These are phyloP conservation scores for Schwanniomyces pseudopolymorphus DNA, from an alignment of 805 yeast genomes.

Conservation along the genomic window DNA sequence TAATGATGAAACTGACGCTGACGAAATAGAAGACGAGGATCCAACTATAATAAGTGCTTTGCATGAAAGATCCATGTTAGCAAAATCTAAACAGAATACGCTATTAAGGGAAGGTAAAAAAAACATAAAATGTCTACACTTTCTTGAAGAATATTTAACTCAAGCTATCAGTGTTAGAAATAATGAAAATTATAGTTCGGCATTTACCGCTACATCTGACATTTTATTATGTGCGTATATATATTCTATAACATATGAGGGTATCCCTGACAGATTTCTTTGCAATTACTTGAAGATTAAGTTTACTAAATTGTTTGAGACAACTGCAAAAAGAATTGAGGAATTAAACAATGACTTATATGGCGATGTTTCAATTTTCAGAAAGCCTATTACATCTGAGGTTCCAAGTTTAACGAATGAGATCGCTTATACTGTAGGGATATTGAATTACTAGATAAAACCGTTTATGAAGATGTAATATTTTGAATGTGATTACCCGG, in stretches of 20 bases:
- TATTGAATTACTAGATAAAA: conserved; percentile 7
- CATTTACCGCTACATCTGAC: conserved; percentile 27
- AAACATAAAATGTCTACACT: conserved; percentile 29
- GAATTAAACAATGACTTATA: conserved; percentile 3
- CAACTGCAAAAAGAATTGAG: conserved; percentile 2
- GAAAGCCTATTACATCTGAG: conserved; percentile 26
- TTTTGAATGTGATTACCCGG: not conserved
- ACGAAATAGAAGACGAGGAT: conserved; percentile 17
- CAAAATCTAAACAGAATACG: conserved; percentile 31
- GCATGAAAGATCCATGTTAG: conserved; percentile 36
- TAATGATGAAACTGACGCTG: conserved; percentile 15
- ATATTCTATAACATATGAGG: conserved; percentile 24
- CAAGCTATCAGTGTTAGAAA: conserved; percentile 14
- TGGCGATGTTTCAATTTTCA: conserved; percentile 8
- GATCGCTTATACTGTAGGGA: conserved; percentile 16
- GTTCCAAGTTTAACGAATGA: conserved; percentile 39
- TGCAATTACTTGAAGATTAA: conserved; percentile 28
- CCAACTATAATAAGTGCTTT: conserved; percentile 33
- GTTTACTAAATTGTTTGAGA: conserved; percentile 24
- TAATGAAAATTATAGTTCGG: conserved; percentile 9
- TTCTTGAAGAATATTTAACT: conserved; percentile 20
- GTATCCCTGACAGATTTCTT: conserved; percentile 44
- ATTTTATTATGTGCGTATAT: conserved; percentile 41
- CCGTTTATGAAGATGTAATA: too few species aligned
- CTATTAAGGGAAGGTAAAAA: conserved; percentile 31